Evolutionary conservation across 495 filamentous ascomycete genomes (phyloP).

Genomic region (Aspergillus kassunensis): DNA sequence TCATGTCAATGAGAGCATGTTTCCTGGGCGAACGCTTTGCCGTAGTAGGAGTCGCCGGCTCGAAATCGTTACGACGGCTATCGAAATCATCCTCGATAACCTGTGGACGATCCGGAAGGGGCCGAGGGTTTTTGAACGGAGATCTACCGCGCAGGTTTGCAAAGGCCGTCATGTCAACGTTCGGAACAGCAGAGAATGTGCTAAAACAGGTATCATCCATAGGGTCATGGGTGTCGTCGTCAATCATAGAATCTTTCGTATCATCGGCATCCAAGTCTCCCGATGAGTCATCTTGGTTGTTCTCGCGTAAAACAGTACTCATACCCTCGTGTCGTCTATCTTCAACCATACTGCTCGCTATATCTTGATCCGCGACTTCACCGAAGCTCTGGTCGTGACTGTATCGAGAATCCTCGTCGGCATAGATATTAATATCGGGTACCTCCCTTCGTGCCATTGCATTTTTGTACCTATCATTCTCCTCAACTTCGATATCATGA

Average conservation of each 20-base stretch:
- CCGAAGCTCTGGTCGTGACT: conserved; percentile 21
- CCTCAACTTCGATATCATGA: conserved; percentile 20
- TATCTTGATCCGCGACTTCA: conserved; percentile 18
- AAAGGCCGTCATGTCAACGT: conserved; percentile 76
- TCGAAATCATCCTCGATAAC: conserved; percentile 1
- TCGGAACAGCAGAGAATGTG: conserved; percentile 78
- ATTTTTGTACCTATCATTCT: conserved; percentile 32
- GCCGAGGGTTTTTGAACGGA: conserved; percentile 43
- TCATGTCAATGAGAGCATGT: conserved; percentile 29
- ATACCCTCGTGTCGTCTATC: conserved; percentile 42
- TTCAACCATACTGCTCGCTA: conserved; percentile 37
- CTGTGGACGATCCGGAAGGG: conserved; percentile 32
- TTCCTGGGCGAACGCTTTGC: conserved; percentile 27
- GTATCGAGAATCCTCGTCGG: conserved; percentile 30
- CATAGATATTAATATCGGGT: conserved; percentile 29
- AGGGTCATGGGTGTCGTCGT: conserved; percentile 28
- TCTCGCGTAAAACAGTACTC: conserved; percentile 38
- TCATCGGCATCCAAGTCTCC: conserved; percentile 17
- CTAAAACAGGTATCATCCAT: conserved; percentile 83
- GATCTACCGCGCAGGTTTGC: conserved; percentile 61
- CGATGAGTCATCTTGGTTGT: conserved; percentile 15
- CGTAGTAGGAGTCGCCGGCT: conserved; percentile 36
- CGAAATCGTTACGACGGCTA: conserved; percentile 15
- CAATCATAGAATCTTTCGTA: conserved; percentile 20
- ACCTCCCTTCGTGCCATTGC: conserved; percentile 21